Base-by-base conservation (phyloP, 192 early-diverging fungal genomes). In the Pilaira anomala region DNA sequence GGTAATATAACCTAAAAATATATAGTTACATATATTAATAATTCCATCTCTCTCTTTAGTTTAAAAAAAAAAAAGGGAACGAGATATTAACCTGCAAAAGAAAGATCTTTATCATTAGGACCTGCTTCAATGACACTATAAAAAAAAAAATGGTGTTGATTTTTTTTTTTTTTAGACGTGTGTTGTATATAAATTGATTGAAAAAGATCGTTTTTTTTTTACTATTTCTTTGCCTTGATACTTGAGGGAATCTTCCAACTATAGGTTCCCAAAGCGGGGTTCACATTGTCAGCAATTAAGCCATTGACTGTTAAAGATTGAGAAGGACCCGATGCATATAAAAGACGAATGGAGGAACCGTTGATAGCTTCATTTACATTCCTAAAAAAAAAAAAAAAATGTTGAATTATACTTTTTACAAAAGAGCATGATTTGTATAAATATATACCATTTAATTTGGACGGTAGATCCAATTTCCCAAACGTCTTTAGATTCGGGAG, bases 41-140 rank as follows among this genome's bases (percentile, higher is more conserved):
- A 54, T 54, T 29, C 29, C 7, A n/a, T n/a, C n/a, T n/a, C n/a
- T n/a, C n/a, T n/a, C n/a, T n/a, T n/a, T n/a, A n/a, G 51, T 30
- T 1, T 25, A 29, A 53, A 53, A 53, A 53, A 53, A 53, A 53
- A 53, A 29, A n/a, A 33, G 30, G 30, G 26, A 29, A 41, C 44
- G n/a, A n/a, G n/a, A n/a, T n/a, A n/a, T n/a, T n/a, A n/a, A 59
- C 57, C 59, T 29, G 46, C 59, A 61, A 61, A 61, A 24, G 59
- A 46, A 48, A 61, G 16, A 46, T 61, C 59, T 25, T 46, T 30
- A 30, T 30, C 29, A 48, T 26, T 61, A 12, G 42, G 59, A 5
- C 59, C 59, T 19, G 39, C 29, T 48, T 61, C 59, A 33, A 61
- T 61, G 16, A 61, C 60, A 33, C 60, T 61, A 48, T 30, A 24